These are phyloP conservation scores for Metschnikowia baotianmanensis DNA, from an alignment of 805 yeast species.

Conservation along the genomic window DNA sequence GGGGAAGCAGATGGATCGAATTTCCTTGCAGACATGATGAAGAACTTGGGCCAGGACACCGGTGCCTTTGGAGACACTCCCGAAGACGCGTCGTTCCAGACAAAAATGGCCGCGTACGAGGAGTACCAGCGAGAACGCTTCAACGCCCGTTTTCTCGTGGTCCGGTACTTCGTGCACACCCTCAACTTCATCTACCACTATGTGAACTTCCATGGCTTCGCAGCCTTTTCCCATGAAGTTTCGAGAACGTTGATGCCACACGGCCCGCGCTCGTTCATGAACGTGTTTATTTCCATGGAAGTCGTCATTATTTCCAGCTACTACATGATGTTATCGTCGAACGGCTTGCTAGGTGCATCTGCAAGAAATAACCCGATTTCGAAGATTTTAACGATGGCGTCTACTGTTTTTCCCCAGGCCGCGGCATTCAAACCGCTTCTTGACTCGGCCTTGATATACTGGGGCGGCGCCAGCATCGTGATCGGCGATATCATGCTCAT, in stretches of 20 bases:
- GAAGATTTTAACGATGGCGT: slow-evolving; percentile 30
- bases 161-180: slow-evolving; percentile 27
- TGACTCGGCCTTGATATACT: slow-evolving; percentile 31
- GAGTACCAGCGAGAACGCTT: slow-evolving; percentile 31
- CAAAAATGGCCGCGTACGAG: slow-evolving; percentile 29
- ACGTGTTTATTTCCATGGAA: slow-evolving; percentile 32
- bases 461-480: slow-evolving; percentile 36
- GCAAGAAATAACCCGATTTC: slow-evolving; percentile 28
- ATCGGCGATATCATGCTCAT: slow-evolving; percentile 37
- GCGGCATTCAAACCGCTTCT: slow-evolving; percentile 28
- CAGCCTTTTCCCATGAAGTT: slow-evolving; percentile 25
- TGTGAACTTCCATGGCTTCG: slow-evolving; percentile 21
- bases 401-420: slow-evolving; percentile 36
- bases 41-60: slow-evolving; percentile 19
- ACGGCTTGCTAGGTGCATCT: slow-evolving; percentile 23
- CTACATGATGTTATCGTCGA: slow-evolving; percentile 28
- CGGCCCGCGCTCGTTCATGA: slow-evolving; percentile 23
- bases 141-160: slow-evolving; percentile 32
- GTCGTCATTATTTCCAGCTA: slow-evolving; percentile 33
- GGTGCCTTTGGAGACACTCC: slow-evolving; percentile 9
- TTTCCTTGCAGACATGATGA: slow-evolving; percentile 34
- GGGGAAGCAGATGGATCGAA: slow-evolving; percentile 8
- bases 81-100: slow-evolving; percentile 27
- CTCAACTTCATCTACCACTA: slow-evolving; percentile 38
- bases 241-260: slow-evolving; percentile 23